Evolutionary conservation across 768 basidiomycete genomes (phyloP).

Genomic region (Crassisporium funariophilum): DNA sequence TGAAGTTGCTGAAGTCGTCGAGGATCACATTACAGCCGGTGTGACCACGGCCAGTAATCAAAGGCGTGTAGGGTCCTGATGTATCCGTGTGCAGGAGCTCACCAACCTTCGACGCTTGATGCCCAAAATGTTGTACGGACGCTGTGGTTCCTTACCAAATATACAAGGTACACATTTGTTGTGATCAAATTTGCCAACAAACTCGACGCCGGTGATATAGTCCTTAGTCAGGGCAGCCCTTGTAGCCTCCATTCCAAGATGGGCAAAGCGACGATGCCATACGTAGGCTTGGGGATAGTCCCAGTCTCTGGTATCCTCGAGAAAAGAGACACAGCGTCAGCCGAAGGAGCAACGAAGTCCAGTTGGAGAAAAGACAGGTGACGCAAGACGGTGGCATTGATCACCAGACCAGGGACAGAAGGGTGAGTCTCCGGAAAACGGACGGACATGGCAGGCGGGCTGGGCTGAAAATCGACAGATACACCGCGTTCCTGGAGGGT

Average conservation of each 20-base stretch:
- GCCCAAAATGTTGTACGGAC: conserved; percentile 1
- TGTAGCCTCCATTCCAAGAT: conserved; percentile 7
- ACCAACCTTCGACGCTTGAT: conserved; percentile 7
- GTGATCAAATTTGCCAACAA: background rate
- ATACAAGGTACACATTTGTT: conserved; percentile 7
- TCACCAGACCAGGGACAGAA: background rate
- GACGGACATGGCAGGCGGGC: conserved; percentile 9
- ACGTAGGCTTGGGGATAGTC: too few relatives aligned
- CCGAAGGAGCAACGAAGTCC: background rate
- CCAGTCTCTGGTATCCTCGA: background rate
- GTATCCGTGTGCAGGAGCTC: conserved; percentile 25
- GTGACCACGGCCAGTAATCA: conserved; percentile 12
- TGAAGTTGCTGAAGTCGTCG: conserved; percentile 22
- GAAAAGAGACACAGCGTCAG: background rate
- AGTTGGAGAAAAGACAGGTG: background rate
- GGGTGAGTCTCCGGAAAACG: too few relatives aligned
- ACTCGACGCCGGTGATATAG: conserved; percentile 8
- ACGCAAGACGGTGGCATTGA: background rate
- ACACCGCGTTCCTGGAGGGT: background rate
- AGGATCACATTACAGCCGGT: conserved; percentile 21
- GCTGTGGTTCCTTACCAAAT: conserved; percentile 10
- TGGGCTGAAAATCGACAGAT: background rate
- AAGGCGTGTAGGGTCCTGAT: conserved; percentile 21
- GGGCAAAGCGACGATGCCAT: conserved; percentile 15
- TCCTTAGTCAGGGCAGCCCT: conserved; percentile 1